Conservation (phyloP, 768 basidiomycete genomes). For the Dacryopinax primogenitus region DNA sequence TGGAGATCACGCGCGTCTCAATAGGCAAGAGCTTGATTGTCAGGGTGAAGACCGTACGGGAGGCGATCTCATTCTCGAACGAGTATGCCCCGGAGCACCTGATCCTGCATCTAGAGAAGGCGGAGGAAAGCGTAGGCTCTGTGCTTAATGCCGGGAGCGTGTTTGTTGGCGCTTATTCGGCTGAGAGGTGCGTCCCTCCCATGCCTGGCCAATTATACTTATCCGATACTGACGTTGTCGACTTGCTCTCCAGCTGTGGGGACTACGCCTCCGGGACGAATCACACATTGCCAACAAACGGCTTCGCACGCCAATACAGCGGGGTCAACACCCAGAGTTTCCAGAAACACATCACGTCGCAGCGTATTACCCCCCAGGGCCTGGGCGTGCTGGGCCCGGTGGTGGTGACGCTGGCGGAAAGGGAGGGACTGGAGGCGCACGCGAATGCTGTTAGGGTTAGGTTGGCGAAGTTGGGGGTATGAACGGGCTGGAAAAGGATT, state of each 20-base stretch:
- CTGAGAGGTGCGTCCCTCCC: constrained; percentile 58
- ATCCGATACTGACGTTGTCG: neutral
- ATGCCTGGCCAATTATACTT: neutral
- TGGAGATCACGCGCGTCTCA: constrained; percentile 81
- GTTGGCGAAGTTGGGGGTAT: constrained; percentile 27
- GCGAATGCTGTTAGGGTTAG: constrained; percentile 91
- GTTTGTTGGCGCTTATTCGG: constrained; percentile 88
- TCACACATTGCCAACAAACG: constrained; percentile 92
- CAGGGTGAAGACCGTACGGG: constrained; percentile 46
- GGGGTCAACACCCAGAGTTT: constrained; percentile 95
- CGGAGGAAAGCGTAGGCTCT: constrained; percentile 44
- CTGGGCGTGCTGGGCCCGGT: constrained; percentile 68
- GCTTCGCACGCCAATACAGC: constrained; percentile 95
- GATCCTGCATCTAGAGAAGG: constrained; percentile 73
- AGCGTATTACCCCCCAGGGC: constrained; percentile 73
- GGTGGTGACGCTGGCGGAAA: constrained; percentile 81
- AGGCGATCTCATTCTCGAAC: constrained; percentile 83
- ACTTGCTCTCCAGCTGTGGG: constrained; percentile 53
- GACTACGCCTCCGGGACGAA: constrained; percentile 99
- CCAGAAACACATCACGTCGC: constrained; percentile 98
- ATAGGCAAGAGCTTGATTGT: constrained; percentile 86
- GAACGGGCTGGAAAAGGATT: neutral
- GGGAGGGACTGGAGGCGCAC: constrained; percentile 89
- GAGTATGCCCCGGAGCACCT: constrained; percentile 98
- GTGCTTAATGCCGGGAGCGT: constrained; percentile 93